Base-by-base conservation (phyloP, 2,329 filamentous ascomycete species). In the Diplodia intermedia region DNA sequence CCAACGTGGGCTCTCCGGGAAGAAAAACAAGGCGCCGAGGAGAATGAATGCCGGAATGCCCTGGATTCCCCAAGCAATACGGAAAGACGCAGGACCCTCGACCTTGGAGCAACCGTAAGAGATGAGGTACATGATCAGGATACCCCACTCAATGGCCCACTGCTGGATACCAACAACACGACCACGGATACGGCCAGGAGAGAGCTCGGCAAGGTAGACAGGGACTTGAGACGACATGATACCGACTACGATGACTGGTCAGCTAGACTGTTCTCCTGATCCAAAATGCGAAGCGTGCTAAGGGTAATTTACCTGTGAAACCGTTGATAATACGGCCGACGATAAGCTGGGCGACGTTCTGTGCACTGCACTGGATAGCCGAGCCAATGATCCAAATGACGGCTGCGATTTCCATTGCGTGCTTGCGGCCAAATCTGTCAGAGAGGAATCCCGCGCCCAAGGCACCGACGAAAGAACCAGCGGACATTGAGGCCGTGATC, bases 1-100 rank as follows among this genome's bases (percentile, higher is more conserved):
- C 90, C 90, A 92, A 65, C 90, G 85, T 0, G 91, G 91, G 61
- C 84, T 90, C 54, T 74, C 71, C 12, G 79, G 79, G 66, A 80
- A 78, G 72, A 81, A 81, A 72, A 82, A 78, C 71, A 82, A 73
- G 20, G 78, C 78, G 54, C 73, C 50, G 63, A 81, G 73, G 1
- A 82, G 75, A 50, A 81, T 74, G 47, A 76, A 72, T 7, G 75
- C 80, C 1, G 80, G 80, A 31, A 82, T 73, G 60, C 79, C 79
- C 69, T 82, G 80, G 6, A 82, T 73, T 63, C 74, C 81, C 80
- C 80, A 82, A 38, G 81, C 80, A 38, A 80, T 78, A 1, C 79
- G 78, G 69, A 80, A 81, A 15, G 77, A 73, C 3, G 78, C 73
- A 31, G 77, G 76, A 47, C 77, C 74, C 55, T 84, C 84, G 49